Percentiles rank a stretch among this genome's conserved stretches.
phyloP scores from a whole-genome alignment of 2,329 filamentous ascomycete species.

The Xylaria sp. region DNA sequence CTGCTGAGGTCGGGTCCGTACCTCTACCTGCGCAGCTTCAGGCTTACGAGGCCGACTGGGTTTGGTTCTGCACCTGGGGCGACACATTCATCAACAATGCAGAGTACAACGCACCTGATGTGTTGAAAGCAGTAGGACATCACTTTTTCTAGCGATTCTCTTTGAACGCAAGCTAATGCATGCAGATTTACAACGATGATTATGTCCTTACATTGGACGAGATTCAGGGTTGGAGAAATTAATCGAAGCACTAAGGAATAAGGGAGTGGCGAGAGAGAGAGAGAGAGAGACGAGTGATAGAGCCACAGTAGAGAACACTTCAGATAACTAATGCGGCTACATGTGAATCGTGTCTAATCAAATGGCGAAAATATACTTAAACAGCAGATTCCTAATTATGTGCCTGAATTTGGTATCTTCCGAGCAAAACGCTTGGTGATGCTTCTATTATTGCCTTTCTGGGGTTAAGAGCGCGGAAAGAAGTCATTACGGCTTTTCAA shows the following conservation, averaged over 20 bases:
- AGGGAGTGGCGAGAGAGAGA: too few species aligned
- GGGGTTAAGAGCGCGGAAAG: not conserved
- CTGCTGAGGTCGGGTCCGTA: slow-evolving; percentile 12
- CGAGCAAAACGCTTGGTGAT: not conserved
- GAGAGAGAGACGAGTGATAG: too few species aligned
- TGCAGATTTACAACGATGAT: not conserved
- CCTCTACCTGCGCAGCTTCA: slow-evolving; percentile 13
- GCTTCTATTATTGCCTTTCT: not conserved
- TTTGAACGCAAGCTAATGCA: not conserved
- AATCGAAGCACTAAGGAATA: not conserved
- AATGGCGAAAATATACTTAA: not conserved
- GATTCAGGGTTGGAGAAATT: not conserved
- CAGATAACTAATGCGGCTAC: not conserved
- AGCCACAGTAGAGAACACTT: not conserved
- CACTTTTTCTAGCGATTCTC: not conserved
- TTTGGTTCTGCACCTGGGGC: slow-evolving; percentile 15
- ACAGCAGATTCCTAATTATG: not conserved
- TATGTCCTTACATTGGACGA: not conserved
- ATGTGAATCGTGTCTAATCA: too few species aligned
- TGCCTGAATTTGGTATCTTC: not conserved
- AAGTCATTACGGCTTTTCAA: not conserved
- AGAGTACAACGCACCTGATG: slow-evolving; percentile 2
- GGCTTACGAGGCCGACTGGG: slow-evolving; percentile 19
- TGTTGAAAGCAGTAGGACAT: not conserved
- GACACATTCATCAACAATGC: slow-evolving; percentile 13